These are phyloP conservation scores for Adansonia rubrostipa DNA, from an alignment of 441 rosid genomes.

Conservation along the genomic window DNA sequence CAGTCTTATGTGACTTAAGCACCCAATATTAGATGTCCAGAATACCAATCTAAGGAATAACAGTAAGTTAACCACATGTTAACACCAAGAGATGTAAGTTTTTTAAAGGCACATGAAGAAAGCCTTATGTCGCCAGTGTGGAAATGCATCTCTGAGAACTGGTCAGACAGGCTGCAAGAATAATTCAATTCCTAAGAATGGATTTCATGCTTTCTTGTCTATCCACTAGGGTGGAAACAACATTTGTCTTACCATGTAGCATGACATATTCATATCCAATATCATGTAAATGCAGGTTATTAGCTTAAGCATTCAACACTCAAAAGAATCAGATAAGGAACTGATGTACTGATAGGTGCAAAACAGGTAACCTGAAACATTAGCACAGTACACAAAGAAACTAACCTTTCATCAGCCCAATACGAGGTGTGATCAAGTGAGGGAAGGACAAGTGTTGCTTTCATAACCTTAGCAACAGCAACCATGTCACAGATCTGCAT, in stretches of 20 bases:
- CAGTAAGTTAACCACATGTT: not conserved
- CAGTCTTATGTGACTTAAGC: not conserved
- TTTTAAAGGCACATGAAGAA: not conserved
- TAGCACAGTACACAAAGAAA: slow-evolving; percentile 7
- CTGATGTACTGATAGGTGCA: not conserved
- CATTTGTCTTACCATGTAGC: not conserved
- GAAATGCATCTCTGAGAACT: not conserved
- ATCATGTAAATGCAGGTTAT: slow-evolving; percentile 11
- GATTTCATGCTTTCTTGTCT: not conserved
- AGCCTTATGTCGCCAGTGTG: not conserved
- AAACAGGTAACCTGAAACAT: not conserved
- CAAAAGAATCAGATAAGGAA: not conserved
- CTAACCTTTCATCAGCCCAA: slow-evolving; percentile 89
- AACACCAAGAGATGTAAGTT: not conserved
- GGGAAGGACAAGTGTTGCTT: slow-evolving; percentile 93
- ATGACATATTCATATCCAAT: not conserved
- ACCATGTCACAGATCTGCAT: slow-evolving; percentile 98
- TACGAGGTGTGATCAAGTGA: slow-evolving; percentile 86
- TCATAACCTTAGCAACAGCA: slow-evolving; percentile 86
- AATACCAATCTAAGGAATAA: not conserved
- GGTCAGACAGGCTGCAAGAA: slow-evolving; percentile 6
- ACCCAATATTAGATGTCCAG: not conserved
- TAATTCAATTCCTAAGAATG: no score
- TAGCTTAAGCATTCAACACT: not conserved
- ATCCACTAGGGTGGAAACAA: not conserved